Evolutionary conservation across 345 rosid species (phyloP), one percentile per base, ranked within the genome.

Genomic region (Linum trigynum): DNA sequence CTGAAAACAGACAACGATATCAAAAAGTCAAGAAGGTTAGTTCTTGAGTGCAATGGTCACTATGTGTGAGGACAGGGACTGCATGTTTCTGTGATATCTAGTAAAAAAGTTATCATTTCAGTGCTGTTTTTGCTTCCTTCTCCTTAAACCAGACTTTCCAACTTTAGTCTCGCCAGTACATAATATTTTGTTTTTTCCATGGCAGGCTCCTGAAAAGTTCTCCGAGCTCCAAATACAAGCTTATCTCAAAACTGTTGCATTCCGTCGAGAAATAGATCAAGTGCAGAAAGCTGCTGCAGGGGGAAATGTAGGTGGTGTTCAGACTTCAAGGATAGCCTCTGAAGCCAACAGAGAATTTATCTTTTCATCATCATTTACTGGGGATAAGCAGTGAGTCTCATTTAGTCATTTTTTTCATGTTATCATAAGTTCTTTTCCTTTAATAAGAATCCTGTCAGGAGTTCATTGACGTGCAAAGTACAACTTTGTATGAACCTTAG

Each of bases 301-400:
- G 71, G 82, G 79, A 63, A 95, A 82, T 56, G 79, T 90, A 50
- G 88, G 85, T 76, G 99, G 97, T 62, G 82, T 90, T 59, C 95
- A 82, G 71, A 86, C 95, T 76, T 83, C 99, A 63, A 74, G 92
- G 68, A 94, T 90, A 70, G 96, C 99, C 12, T 90, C 97, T 39
- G 99, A 94, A 83, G 92, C 97, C 65, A 90, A 90, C 73, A 85
- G 87, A 76, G 97, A 90, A 75, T 94, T 85, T 78, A 88, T 94
- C 68, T 90, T 88, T 72, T 94, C 99, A 0, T 86, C 97, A 65
- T 82, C 95, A 17, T 94, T 85, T 79, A 74, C 82, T 56, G 99
- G 99, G 36, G 87, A 94, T 72, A 94, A 90, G 82, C 84, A 86
- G 99, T 94, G 76, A 86, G 86, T 77, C 60, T 69, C 35, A 38